These are phyloP conservation scores for Leccinum fuscescens DNA, from an alignment of 1,284 basidiomycete genomes.

Conservation along the genomic window DNA sequence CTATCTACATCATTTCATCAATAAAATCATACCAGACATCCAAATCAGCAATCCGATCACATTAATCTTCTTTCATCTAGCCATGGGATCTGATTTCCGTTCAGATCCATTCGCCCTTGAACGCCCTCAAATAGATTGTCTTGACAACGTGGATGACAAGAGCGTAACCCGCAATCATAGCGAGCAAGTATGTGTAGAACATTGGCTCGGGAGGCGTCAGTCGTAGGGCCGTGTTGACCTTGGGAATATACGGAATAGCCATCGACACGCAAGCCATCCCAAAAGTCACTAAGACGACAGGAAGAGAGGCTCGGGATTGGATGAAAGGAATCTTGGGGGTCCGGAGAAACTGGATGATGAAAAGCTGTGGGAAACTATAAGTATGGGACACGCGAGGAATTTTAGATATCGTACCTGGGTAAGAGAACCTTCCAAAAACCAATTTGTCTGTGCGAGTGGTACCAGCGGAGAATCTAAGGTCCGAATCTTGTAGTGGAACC, in stretches of 20 bases:
- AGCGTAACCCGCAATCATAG: slow-evolving; percentile 25
- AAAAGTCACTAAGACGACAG: slow-evolving; percentile 31
- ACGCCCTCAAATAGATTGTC: slow-evolving; percentile 25
- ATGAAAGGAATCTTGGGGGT: slow-evolving; percentile 33
- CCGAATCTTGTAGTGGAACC: slow-evolving; percentile 34
- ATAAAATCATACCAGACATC: slow-evolving; percentile 1
- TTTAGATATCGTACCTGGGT: slow-evolving; percentile 26
- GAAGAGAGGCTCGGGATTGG: slow-evolving; percentile 30
- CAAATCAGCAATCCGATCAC: background rate
- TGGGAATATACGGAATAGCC: slow-evolving; percentile 35
- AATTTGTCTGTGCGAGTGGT: slow-evolving; percentile 31
- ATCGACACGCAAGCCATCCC: slow-evolving; percentile 34
- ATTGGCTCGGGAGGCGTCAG: slow-evolving; percentile 32
- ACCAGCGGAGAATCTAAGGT: slow-evolving; percentile 29
- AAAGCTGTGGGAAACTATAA: slow-evolving; percentile 24
- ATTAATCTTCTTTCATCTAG: background rate
- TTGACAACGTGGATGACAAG: slow-evolving; percentile 27
- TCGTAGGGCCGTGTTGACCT: slow-evolving; percentile 30
- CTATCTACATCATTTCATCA: background rate
- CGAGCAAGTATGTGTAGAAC: slow-evolving; percentile 30
- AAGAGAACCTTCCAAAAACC: slow-evolving; percentile 33
- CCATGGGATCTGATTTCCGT: background rate
- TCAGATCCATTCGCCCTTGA: slow-evolving; percentile 33
- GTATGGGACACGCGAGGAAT: background rate
- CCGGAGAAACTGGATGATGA: slow-evolving; percentile 34